Evolutionary conservation across 73 alveolate genomes (phyloP), one percentile per base, ranked within the genome.

Genomic region (Stentor roeselii): DNA sequence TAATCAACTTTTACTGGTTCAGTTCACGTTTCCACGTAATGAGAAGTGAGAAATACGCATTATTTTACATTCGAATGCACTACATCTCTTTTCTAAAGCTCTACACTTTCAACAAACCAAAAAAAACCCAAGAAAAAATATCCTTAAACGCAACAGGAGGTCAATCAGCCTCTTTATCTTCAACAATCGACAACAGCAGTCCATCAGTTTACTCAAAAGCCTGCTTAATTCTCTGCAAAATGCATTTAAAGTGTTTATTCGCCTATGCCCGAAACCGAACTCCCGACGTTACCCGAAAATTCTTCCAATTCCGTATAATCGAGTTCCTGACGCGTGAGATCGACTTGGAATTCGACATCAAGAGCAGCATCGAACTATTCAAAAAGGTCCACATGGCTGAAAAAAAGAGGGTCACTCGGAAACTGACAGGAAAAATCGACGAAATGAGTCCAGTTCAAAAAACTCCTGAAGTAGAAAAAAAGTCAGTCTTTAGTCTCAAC

Each of bases 301-400:
- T 97, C 83, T 96, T 92, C 78, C 91, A 97, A 82, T 96, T 94
- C 77, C 95, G 97, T 78, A 95, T 97, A 35, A 95, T 97, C 11
- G 98, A 94, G 76, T 97, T 96, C 85, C 85, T 96, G 14, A 90
- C 97, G 3, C 87, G 93, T 83, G 99, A 97, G 82, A 95, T 97
- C n/a, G 98, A 96, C 83, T 87, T 97, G 50, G 99, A 97, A 82
- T 96, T 87, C 89, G 99, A 97, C 78, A 90, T 94, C 3, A 94
- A 96, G 30, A 89, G 89, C 77, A 88, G 88, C 41, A 42, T 30
- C 42, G 11, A 40, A 40, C 58, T 15, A 42, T 38, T 15, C 15
- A 67, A 67, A 67, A 67, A 67, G 34, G 37, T 21, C 34, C 41
- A 67, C 11, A 67, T 15, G 27, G 80, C n/a, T 2, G n/a, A 21